Evolutionary conservation across 768 basidiomycete species (phyloP).

Genomic region (Suillus subalutaceus): DNA sequence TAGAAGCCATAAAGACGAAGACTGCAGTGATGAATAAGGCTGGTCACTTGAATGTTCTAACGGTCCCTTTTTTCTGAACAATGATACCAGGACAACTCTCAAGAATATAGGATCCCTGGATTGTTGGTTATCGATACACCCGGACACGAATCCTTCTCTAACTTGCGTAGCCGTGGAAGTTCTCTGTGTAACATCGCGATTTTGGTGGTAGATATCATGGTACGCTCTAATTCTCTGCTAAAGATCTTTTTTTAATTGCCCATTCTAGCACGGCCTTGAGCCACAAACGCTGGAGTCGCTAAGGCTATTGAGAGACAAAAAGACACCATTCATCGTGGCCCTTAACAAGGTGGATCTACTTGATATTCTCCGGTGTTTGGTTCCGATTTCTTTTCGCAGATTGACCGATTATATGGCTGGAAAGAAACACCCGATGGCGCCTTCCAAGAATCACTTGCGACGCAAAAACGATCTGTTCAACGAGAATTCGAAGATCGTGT

Average conservation of each 20-base stretch:
- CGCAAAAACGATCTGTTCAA: slow-evolving; percentile 77
- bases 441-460: slow-evolving; percentile 87
- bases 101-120: slow-evolving; percentile 97
- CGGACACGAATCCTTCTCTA: slow-evolving; percentile 99
- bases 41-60: slow-evolving; percentile 16
- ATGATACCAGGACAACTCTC: slow-evolving; percentile 60
- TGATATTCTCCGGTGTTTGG: slow-evolving; percentile 11
- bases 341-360: slow-evolving; percentile 77
- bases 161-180: slow-evolving; percentile 92
- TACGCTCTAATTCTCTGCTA: slow-evolving; percentile 33
- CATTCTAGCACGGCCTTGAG: slow-evolving; percentile 88
- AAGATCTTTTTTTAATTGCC: slow-evolving; percentile 8
- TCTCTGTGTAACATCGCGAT: slow-evolving; percentile 99
- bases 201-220: slow-evolving; percentile 98
- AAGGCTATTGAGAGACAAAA: slow-evolving; percentile 85
- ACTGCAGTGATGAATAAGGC: slow-evolving; percentile 92
- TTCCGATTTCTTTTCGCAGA: slow-evolving; percentile 47
- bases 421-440: slow-evolving; percentile 87
- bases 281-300: slow-evolving; percentile 98
- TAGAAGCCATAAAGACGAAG: slow-evolving; percentile 91
- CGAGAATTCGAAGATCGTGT: slow-evolving; percentile 93
- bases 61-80: slow-evolving; percentile 14
- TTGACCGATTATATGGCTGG: slow-evolving; percentile 98
- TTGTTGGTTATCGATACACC: slow-evolving; percentile 97
- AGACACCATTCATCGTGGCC: slow-evolving; percentile 98